phyloP scores from a whole-genome alignment of 2,329 filamentous ascomycete species.

The Sporothrix phasma region DNA sequence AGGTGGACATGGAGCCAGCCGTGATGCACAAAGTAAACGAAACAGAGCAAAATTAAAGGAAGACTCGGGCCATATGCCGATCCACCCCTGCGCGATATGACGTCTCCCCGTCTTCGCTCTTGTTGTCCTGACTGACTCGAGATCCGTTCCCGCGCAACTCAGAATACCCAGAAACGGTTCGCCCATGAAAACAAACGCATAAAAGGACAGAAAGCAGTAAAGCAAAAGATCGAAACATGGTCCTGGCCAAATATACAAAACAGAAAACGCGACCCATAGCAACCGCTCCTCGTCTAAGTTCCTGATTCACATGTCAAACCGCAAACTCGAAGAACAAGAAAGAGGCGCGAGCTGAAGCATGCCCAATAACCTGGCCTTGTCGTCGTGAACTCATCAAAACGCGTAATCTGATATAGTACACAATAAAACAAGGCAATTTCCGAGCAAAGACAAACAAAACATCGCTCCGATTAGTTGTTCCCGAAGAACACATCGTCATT shows the following conservation, averaged over 20 bases:
- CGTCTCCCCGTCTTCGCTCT: background rate
- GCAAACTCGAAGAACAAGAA: constrained; percentile 1
- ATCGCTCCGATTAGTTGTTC: constrained; percentile 11
- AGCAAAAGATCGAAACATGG: background rate
- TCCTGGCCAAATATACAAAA: constrained; percentile 1
- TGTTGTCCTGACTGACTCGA: constrained; percentile 13
- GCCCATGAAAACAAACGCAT: constrained; percentile 4
- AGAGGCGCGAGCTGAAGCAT: background rate
- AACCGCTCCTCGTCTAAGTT: background rate
- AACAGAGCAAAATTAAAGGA: constrained; percentile 1
- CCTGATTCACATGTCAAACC: background rate
- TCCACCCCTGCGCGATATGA: background rate
- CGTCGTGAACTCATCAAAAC: constrained; percentile 15
- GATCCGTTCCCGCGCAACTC: constrained; percentile 10
- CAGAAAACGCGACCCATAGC: background rate
- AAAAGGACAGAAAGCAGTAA: background rate
- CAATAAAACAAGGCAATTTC: constrained; percentile 1
- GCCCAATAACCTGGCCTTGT: background rate
- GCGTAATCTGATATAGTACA: constrained; percentile 12
- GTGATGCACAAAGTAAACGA: background rate
- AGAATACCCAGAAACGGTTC: constrained; percentile 13
- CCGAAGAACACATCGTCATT: constrained; percentile 45
- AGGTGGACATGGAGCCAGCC: constrained; percentile 7
- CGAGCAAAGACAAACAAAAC: background rate
- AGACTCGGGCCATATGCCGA: background rate